Percentiles rank a stretch among this genome's conserved stretches.
Conservation (phyloP, 1,284 basidiomycete genomes). For the Leccinum angustisporum region DNA sequence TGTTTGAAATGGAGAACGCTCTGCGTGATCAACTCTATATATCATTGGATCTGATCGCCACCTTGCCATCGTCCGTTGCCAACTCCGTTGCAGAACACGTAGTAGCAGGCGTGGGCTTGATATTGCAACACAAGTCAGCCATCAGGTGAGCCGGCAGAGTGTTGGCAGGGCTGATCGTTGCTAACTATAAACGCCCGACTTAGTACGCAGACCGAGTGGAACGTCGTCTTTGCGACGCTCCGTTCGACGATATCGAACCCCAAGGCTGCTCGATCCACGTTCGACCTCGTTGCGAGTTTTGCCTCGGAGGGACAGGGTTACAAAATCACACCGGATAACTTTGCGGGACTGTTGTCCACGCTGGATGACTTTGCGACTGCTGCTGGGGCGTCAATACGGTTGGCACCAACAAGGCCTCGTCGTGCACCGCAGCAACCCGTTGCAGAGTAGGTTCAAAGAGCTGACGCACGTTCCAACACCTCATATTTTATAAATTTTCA, state of each 20-base stretch:
- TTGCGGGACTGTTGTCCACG: slow-evolving; percentile 75
- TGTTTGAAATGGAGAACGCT: slow-evolving; percentile 46
- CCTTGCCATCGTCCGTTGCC: slow-evolving; percentile 75
- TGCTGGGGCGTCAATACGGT: slow-evolving; percentile 63
- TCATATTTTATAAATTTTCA: slow-evolving; percentile 33
- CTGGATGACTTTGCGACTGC: slow-evolving; percentile 86
- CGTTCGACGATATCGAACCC: slow-evolving; percentile 83
- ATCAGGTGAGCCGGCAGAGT: slow-evolving; percentile 50
- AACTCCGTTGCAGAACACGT: slow-evolving; percentile 90
- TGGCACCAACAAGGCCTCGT: slow-evolving; percentile 50
- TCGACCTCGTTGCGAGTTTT: slow-evolving; percentile 71
- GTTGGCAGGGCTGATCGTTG: background rate
- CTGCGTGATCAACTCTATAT: slow-evolving; percentile 92
- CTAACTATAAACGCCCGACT: slow-evolving; percentile 8
- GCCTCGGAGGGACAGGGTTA: slow-evolving; percentile 58
- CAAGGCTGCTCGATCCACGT: slow-evolving; percentile 85
- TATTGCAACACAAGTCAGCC: slow-evolving; percentile 77
- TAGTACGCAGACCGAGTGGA: slow-evolving; percentile 95
- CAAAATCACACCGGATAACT: slow-evolving; percentile 76
- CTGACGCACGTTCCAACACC: slow-evolving; percentile 6
- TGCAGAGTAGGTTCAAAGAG: slow-evolving; percentile 45
- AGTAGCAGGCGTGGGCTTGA: slow-evolving; percentile 77
- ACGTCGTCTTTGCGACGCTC: slow-evolving; percentile 87
- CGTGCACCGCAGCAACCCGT: slow-evolving; percentile 52
- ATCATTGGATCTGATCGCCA: slow-evolving; percentile 86